Evolutionary conservation across 768 basidiomycete species (phyloP).

Genomic region (Mycena filopes): DNA sequence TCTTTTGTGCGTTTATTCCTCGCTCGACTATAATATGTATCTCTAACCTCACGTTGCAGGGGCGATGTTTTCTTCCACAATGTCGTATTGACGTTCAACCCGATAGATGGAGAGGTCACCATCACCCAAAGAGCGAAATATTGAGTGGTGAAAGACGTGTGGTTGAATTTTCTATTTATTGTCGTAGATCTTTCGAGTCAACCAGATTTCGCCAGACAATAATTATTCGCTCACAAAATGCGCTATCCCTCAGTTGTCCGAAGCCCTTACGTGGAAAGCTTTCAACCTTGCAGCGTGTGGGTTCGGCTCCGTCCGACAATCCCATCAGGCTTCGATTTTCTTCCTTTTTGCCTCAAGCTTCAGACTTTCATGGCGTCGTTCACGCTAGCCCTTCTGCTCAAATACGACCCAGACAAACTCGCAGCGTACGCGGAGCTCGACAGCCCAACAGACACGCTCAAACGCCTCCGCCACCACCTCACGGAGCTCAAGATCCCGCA

Average conservation of each 20-base stretch:
- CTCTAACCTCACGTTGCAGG: constrained; percentile 10
- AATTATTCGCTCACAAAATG: too few species aligned
- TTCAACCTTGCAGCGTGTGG: too few species aligned
- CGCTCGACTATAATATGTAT: too few species aligned
- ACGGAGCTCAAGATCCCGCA: constrained; percentile 18
- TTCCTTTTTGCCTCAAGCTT: not conserved
- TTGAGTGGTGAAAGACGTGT: too few species aligned
- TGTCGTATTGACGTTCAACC: constrained; percentile 36
- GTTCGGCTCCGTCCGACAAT: not conserved
- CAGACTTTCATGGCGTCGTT: not conserved
- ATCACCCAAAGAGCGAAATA: not conserved
- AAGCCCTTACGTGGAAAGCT: too few species aligned
- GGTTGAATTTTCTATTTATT: too few species aligned
- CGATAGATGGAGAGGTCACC: constrained; percentile 4
- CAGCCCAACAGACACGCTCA: not conserved
- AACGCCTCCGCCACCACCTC: constrained; percentile 8
- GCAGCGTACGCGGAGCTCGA: not conserved
- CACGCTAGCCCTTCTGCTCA: not conserved
- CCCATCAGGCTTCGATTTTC: constrained; percentile 21
- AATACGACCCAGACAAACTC: not conserved
- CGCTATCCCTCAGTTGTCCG: too few species aligned
- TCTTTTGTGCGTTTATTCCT: constrained; percentile 29
- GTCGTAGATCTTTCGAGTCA: too few species aligned
- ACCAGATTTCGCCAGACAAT: too few species aligned
- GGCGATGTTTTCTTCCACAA: constrained; percentile 38